Evolutionary conservation across 352 stramenopile genomes (phyloP).

Genomic region (Chloridella minuta): DNA sequence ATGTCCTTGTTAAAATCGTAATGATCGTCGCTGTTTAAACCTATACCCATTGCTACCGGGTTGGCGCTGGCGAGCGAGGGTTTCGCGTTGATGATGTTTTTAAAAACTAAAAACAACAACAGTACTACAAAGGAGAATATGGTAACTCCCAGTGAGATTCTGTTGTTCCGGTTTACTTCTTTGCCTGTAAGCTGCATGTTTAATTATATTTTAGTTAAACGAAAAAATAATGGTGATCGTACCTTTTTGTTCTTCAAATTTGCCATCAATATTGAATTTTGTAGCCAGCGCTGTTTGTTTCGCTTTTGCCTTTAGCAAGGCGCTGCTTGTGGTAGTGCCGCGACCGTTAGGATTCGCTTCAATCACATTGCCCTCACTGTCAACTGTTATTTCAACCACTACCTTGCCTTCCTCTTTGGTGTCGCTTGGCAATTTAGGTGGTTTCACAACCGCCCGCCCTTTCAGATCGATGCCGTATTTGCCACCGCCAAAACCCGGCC

Average conservation of each 20-base stretch:
- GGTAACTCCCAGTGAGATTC: too few species aligned
- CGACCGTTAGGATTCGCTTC: not conserved
- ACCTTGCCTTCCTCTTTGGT: not conserved
- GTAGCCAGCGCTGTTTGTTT: not conserved
- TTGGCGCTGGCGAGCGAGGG: too few species aligned
- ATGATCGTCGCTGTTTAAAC: too few species aligned
- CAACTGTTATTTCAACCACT: not conserved
- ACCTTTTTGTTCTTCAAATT: not conserved
- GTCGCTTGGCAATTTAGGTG: not conserved
- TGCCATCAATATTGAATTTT: not conserved
- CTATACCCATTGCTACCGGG: too few species aligned
- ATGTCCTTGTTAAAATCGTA: too few species aligned
- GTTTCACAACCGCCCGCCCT: not conserved
- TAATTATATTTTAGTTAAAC: too few species aligned
- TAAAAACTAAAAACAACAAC: too few species aligned
- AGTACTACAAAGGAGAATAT: too few species aligned
- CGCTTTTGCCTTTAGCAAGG: not conserved
- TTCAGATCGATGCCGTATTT: not conserved
- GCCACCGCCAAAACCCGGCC: not conserved
- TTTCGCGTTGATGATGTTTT: too few species aligned
- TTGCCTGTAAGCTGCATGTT: too few species aligned
- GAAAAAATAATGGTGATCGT: not conserved
- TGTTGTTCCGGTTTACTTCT: too few species aligned
- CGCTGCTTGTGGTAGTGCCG: not conserved
- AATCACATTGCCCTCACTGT: not conserved